Conservation (phyloP, 2,329 filamentous ascomycete genomes). For the Chrysoporthe puriensis region DNA sequence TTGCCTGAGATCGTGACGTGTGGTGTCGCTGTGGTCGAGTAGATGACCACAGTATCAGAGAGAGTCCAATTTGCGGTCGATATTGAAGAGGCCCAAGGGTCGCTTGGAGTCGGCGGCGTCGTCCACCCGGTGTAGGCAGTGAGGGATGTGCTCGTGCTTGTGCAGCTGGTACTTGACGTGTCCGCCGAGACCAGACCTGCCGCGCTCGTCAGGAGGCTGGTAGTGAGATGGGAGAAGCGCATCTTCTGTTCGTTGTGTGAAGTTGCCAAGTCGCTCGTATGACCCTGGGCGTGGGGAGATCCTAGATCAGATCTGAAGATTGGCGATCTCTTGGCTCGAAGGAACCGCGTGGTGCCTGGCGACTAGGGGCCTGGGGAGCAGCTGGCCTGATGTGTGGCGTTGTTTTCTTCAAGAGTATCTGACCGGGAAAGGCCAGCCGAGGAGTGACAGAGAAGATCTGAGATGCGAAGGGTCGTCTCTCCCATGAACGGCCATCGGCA, state of each 20-base stretch:
- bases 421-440: neutral
- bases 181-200: slow-evolving; percentile 17
- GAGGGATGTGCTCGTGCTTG: neutral
- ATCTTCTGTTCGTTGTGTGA: slow-evolving; percentile 6
- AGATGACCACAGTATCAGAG: slow-evolving; percentile 2
- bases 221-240: slow-evolving; percentile 21
- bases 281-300: neutral
- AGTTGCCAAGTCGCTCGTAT: neutral
- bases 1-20: neutral
- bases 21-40: neutral
- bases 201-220: slow-evolving; percentile 17
- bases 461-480: slow-evolving; percentile 10
- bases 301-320: slow-evolving; percentile 1
- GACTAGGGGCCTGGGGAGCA: neutral
- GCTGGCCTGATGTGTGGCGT: neutral
- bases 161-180: neutral
- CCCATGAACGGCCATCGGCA: neutral
- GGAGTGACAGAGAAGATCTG: neutral
- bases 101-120: neutral
- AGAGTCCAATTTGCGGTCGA: neutral
- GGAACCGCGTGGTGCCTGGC: slow-evolving; percentile 1
- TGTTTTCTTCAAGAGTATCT: neutral
- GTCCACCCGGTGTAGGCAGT: neutral
- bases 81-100: slow-evolving; percentile 6
- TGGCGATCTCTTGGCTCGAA: slow-evolving; percentile 5